Percentiles rank a stretch among this genome's conserved stretches.
These are phyloP conservation scores for Podospora pseudoanserina DNA, from an alignment of 495 filamentous ascomycete species.

Conservation along the genomic window DNA sequence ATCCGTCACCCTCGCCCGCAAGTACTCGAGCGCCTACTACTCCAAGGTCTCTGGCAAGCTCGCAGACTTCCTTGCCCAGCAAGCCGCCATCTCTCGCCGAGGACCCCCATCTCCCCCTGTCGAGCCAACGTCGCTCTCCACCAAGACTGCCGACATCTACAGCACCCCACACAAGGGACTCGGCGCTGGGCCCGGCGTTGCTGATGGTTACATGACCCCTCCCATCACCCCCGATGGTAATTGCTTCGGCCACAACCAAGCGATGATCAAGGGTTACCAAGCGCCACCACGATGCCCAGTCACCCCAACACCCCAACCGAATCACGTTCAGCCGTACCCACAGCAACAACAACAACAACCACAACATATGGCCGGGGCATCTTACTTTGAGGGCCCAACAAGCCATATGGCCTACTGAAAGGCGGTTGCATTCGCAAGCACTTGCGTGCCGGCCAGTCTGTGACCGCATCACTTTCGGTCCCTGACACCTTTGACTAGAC, in stretches of 20 bases:
- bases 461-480: constrained; percentile 2
- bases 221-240: constrained; percentile 91
- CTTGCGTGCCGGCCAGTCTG: background rate
- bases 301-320: constrained; percentile 48
- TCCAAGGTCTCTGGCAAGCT: constrained; percentile 78
- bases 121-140: constrained; percentile 44
- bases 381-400: constrained; percentile 30
- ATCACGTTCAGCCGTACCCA: constrained; percentile 21
- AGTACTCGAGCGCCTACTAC: constrained; percentile 78
- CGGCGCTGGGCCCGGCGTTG: constrained; percentile 56
- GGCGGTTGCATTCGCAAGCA: constrained; percentile 11
- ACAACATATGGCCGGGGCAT: constrained; percentile 29
- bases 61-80: constrained; percentile 79
- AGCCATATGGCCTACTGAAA: constrained; percentile 37
- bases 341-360: constrained; percentile 25
- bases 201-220: constrained; percentile 85
- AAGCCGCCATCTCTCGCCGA: constrained; percentile 66
- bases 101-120: constrained; percentile 66
- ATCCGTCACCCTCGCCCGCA: constrained; percentile 78
- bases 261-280: constrained; percentile 45
- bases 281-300: constrained; percentile 50
- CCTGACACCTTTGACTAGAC: background rate
- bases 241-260: constrained; percentile 48
- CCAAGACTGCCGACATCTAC: constrained; percentile 57
- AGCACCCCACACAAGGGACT: constrained; percentile 84